Evolutionary conservation across 1,284 basidiomycete species (phyloP), one percentile per base, ranked within the genome.

Genomic region (Cystobasidium sp.): DNA sequence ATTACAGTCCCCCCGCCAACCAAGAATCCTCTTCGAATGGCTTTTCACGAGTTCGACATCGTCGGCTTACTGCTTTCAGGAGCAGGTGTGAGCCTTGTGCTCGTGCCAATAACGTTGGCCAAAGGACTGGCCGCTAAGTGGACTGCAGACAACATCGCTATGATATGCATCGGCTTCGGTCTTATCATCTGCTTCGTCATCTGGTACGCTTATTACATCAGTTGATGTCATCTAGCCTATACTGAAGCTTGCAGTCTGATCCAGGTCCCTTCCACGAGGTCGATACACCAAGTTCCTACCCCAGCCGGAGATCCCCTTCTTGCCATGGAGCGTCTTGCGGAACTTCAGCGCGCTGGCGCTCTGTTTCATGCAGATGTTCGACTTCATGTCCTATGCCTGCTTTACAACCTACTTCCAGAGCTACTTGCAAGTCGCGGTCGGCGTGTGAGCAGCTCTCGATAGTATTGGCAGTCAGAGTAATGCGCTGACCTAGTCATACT

Each of bases 361-460:
- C 20, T 51, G 47, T 51, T 14, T 20, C 20, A 51, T 51, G 16
- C 47, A 51, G 47, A 51, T 51, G 47, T 14, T 20, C 16, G 47
- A 51, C 47, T 51, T 51, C 20, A 16, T 14, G 14, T 16, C 16
- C 2, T 51, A 51, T 20, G 47, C 47, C 14, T 16, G 14, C 47
- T 51, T 51, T 20, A 51, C 47, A 14, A 51, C 47, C 47, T 51
- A 51, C 20, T 51, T 51, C 47, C 47, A 51, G 20, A 51, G 47
- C 47, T 51, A 51, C 47, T 20, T 51, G 14, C 47, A 51, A 51
- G 47, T 51, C 3, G 47, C 47, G 14, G 47, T 51, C 20, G 16
- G 47, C 47, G 47, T 20, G 47, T 51, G 20, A 20, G 47, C 20
- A 31, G 31, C 31, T 51, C 6, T 16, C 47, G 47, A 51, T 6